A percentile compares a stretch with the other conserved stretches of the same genome.
These are phyloP conservation scores for Gossypium anomalum DNA, from an alignment of 345 rosid genomes.

Conservation along the genomic window DNA sequence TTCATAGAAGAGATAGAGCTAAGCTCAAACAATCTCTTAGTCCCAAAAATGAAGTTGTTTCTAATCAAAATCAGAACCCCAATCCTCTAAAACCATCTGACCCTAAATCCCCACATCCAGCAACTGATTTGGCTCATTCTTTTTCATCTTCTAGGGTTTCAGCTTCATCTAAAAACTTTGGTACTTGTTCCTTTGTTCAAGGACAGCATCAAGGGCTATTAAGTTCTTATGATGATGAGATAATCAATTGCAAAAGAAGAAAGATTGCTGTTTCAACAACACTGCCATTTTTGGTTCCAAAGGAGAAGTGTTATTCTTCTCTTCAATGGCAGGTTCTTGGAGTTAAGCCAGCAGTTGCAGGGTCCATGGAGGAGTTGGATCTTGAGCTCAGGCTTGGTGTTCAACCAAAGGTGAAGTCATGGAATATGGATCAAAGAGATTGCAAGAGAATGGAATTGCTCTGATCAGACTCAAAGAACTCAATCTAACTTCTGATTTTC, in stretches of 20 bases:
- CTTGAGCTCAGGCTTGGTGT: constrained; percentile 23
- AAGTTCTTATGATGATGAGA: constrained; percentile 15
- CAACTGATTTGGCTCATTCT: not conserved
- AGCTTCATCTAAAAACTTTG: constrained; percentile 18
- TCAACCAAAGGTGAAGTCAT: not conserved
- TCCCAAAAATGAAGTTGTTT: constrained; percentile 6
- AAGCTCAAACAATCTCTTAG: constrained; percentile 48
- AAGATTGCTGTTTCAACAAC: constrained; percentile 23
- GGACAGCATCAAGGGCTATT: constrained; percentile 6
- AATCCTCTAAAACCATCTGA: not conserved
- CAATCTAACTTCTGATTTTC: too few relatives aligned
- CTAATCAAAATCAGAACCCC: constrained; percentile 8
- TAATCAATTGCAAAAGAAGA: constrained; percentile 27
- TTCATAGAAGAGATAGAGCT: constrained; percentile 69
- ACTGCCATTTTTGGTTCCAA: constrained; percentile 21
- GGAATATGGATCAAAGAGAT: too few relatives aligned
- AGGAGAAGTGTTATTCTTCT: constrained; percentile 20
- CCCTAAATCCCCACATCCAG: not conserved
- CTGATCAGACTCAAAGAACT: too few relatives aligned
- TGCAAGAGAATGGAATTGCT: too few relatives aligned
- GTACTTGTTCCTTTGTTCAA: not conserved
- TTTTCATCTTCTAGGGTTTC: constrained; percentile 33
- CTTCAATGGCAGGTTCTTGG: constrained; percentile 34
- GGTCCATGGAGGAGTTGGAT: constrained; percentile 55
- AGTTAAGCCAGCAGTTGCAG: constrained; percentile 7